Evolutionary conservation across 148 eudicot species (phyloP).

Genomic region (Bassia scoparia): DNA sequence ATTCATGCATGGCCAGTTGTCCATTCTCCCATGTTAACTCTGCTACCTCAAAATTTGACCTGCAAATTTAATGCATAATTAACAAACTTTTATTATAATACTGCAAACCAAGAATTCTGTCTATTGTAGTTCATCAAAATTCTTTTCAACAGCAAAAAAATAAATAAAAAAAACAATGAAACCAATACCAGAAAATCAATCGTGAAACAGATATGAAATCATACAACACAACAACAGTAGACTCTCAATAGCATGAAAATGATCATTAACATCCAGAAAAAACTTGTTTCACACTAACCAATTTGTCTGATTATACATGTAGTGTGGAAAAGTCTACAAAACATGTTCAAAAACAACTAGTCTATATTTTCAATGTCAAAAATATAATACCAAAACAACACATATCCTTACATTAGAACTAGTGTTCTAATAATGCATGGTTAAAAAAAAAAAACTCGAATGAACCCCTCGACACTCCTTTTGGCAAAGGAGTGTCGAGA

Average conservation of each 20-base stretch:
- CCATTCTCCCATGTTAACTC: constrained; percentile 89
- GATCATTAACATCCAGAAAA: not conserved
- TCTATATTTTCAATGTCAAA: not conserved
- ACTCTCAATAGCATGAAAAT: not conserved
- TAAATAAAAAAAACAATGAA: too few relatives aligned
- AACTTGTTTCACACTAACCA: not conserved
- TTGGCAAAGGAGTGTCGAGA: not conserved
- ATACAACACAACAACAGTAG: not conserved
- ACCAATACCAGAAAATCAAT: not conserved
- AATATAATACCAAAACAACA: not conserved
- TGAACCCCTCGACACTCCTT: not conserved
- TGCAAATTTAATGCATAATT: constrained; percentile 29
- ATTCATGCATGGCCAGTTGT: constrained; percentile 65
- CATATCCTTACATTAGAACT: not conserved
- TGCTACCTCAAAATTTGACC: constrained; percentile 58
- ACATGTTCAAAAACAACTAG: not conserved
- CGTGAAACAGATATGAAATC: not conserved
- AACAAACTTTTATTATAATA: constrained; percentile 7
- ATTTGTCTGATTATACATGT: not conserved
- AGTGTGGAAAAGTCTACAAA: not conserved
- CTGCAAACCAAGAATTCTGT: not conserved
- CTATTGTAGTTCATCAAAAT: not conserved
- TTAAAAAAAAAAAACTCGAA: too few relatives aligned
- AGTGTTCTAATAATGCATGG: not conserved
- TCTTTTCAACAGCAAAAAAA: not conserved